Base-by-base conservation (phyloP, 2,329 filamentous ascomycete species). In the Penicillium freii region DNA sequence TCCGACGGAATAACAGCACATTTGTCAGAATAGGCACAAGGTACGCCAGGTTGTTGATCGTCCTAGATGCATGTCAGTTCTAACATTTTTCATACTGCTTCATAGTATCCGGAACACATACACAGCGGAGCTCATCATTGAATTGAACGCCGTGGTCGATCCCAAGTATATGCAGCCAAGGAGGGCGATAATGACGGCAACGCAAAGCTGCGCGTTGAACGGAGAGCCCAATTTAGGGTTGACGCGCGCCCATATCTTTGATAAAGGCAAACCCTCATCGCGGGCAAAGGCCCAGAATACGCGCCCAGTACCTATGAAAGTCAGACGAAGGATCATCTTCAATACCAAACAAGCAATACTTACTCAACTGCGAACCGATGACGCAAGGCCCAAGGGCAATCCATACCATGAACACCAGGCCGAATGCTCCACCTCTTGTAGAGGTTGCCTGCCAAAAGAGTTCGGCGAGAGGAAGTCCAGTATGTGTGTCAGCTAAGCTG, bases 111-210 rank as follows among this genome's bases (percentile, higher is more conserved):
- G n/a, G 29, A n/a, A 15, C 13, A 42, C 54, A 15, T 59, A 65
- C 64, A 66, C 64, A 10, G 66, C 58, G 0, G 62, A 65, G 45
- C 61, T 52, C 57, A 73, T 66, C 71, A 73, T 72, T 0, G 87
- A 86, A 46, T 84, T 83, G 71, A 90, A 90, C 0, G 88, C 87
- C 0, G 85, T 87, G 2, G 78, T 82, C 36, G 80, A 85, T n/a
- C 84, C 87, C 1, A 90, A 80, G 56, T 89, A 89, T 38, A 90
- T 84, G 36, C 78, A 79, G 0, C 86, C 87, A 0, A 90, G 73
- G 0, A 87, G 66, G 0, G 83, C 84, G 21, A 80, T 81, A 51
- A 81, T 74, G 34, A 75, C 59, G 0, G 76, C 70, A 67, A 80
- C 81, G 25, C 78, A 75, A 0, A 86, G 56, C 3, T 83, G 84